Evolutionary conservation across 2,329 filamentous ascomycete genomes (phyloP), one percentile per base, ranked within the genome.

Genomic region (Davidsoniella virescens): DNA sequence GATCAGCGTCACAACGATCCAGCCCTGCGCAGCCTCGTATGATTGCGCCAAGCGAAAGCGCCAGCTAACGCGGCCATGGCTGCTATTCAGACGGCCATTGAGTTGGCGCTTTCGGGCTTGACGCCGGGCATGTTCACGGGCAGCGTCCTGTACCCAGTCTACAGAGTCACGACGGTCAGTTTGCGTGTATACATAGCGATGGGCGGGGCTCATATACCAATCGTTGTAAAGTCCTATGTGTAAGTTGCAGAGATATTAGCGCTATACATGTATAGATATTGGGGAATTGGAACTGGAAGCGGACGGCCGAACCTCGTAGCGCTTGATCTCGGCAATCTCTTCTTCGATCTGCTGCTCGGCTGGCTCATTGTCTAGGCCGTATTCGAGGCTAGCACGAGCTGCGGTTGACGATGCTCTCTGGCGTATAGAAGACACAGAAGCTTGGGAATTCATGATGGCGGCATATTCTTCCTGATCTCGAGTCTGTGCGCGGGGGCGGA

Each of bases 91-190:
- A 33, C 44, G 45, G 39, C 82, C 80, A 2, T 76, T 79, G 5
- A 81, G 78, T 59, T 82, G 79, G 63, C 79, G 81, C 59, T 84
- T 76, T 57, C 83, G 75, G 44, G 83, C 75, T 59, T 85, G 85
- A 54, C 90, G 79, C 50, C 88, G 78, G 44, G 85, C 70, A 62
- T 94, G 86, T 64, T 95, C 92, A 56, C 88, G 82, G 33, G 87
- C 83, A 9, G 90, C 88, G 74, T 98, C 92, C 64, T 98, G 90
- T 0, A 98, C 90, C 92, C 92, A 98, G 66, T 98, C 92, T 77
- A 29, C 9, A 14, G 18, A 52, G 25, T 29, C n/a, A 12, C 12
- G 29, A 33, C 8, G 33, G 33, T 40, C 17, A 16, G 33, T 40
- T 41, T 23, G 20, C 20, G 9, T 33, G 29, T 33, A 33, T 33